Conservation (phyloP, 495 filamentous ascomycete genomes). For the Hypoxylon subgilvum region DNA sequence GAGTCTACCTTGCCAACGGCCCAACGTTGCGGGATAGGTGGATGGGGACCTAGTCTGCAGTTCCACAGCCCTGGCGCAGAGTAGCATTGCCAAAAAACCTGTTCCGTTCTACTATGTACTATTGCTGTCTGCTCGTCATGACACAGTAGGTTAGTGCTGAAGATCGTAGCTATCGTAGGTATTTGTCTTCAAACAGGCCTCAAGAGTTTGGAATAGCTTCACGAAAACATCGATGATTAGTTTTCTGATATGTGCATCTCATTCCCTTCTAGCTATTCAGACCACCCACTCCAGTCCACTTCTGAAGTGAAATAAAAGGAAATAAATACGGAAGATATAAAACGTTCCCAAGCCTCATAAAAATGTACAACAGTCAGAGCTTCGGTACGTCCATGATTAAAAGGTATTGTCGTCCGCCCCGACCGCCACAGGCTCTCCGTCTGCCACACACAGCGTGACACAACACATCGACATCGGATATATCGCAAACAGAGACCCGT, state of each 20-base stretch:
- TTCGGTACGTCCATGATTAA: slow-evolving; percentile 36
- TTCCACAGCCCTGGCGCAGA: neutral
- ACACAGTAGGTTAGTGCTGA: too few species aligned
- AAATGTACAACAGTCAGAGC: slow-evolving; percentile 34
- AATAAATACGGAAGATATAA: slow-evolving; percentile 18
- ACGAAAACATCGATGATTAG: slow-evolving; percentile 1
- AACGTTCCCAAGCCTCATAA: slow-evolving; percentile 21
- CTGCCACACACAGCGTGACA: slow-evolving; percentile 39
- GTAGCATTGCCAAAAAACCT: neutral
- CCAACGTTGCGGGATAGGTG: too few species aligned
- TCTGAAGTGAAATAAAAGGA: slow-evolving; percentile 13
- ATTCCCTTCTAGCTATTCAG: slow-evolving; percentile 36
- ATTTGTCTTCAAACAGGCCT: too few species aligned
- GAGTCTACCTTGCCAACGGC: too few species aligned
- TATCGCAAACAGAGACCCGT: slow-evolving; percentile 24
- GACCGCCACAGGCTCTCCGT: slow-evolving; percentile 26
- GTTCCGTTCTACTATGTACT: neutral
- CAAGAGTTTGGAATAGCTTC: neutral
- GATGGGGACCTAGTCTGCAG: neutral
- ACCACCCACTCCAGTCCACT: slow-evolving; percentile 29
- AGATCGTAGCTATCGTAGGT: too few species aligned
- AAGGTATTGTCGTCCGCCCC: slow-evolving; percentile 33
- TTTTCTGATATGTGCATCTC: slow-evolving; percentile 34
- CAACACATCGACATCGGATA: slow-evolving; percentile 18
- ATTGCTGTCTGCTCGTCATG: too few species aligned